Evolutionary conservation across 2,329 filamentous ascomycete species (phyloP).

Genomic region (Tolypocladium sp.): DNA sequence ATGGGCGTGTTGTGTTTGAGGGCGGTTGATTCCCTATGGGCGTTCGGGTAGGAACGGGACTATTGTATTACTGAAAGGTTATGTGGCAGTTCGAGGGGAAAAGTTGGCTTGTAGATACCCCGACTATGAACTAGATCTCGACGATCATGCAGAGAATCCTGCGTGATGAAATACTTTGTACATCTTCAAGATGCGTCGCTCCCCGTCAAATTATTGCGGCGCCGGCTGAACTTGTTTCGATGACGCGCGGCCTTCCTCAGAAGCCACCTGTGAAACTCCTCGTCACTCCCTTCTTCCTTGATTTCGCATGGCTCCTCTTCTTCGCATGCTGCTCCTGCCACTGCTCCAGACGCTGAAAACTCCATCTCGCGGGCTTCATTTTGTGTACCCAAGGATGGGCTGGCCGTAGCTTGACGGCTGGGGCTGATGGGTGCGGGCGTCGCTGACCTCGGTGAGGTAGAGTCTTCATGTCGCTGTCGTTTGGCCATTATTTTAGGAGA

Average conservation of each 20-base stretch:
- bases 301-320: too few relatives aligned
- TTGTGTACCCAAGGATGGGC: neutral
- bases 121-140: slow-evolving; percentile 11
- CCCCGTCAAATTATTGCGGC: neutral
- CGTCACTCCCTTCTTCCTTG: too few relatives aligned
- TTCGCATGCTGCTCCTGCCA: neutral
- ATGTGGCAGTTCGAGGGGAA: slow-evolving; percentile 4
- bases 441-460: neutral
- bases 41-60: slow-evolving; percentile 15
- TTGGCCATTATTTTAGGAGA: slow-evolving; percentile 8
- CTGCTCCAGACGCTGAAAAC: neutral
- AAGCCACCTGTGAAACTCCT: neutral
- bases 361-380: neutral
- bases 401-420: neutral
- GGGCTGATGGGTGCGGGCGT: neutral
- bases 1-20: slow-evolving; percentile 6
- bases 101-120: slow-evolving; percentile 22
- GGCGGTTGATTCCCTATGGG: slow-evolving; percentile 15
- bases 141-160: neutral
- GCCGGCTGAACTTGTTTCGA: neutral
- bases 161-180: neutral
- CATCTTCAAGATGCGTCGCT: neutral
- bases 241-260: neutral
- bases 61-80: slow-evolving; percentile 1
- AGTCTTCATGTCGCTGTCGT: neutral